A percentile compares a stretch with the other conserved stretches of the same genome.
phyloP scores from a whole-genome alignment of 305 asterid species.

The Solanum hybrid region DNA sequence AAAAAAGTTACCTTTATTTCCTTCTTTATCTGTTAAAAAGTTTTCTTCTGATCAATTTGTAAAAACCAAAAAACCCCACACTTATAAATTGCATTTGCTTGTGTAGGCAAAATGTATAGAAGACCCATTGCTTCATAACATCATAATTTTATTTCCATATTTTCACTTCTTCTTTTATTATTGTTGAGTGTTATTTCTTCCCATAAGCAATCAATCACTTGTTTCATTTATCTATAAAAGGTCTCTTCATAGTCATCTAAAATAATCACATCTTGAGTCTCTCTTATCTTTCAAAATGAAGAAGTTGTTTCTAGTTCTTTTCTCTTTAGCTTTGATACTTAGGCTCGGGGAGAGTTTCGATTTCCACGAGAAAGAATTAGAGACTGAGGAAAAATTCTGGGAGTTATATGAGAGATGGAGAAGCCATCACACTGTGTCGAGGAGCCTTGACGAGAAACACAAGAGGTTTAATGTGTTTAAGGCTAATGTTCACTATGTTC shows the following conservation, averaged over 20 bases:
- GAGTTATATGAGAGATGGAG: slow-evolving; percentile 87
- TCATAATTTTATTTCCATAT: slow-evolving; percentile 9
- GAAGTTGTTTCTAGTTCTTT: slow-evolving; percentile 17
- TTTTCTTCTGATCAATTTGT: neutral
- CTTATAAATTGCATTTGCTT: slow-evolving; percentile 21
- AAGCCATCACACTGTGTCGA: slow-evolving; percentile 73
- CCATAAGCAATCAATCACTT: slow-evolving; percentile 31
- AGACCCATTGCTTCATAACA: slow-evolving; percentile 7
- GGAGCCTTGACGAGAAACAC: slow-evolving; percentile 51
- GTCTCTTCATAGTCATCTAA: slow-evolving; percentile 5
- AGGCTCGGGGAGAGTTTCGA: slow-evolving; percentile 44
- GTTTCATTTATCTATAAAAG: slow-evolving; percentile 30
- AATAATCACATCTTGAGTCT: slow-evolving; percentile 8
- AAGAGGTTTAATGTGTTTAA: slow-evolving; percentile 72
- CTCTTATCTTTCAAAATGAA: slow-evolving; percentile 18
- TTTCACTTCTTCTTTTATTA: slow-evolving; percentile 6
- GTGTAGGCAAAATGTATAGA: slow-evolving; percentile 5
- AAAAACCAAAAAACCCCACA: neutral
- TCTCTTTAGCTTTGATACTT: slow-evolving; percentile 33
- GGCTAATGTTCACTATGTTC: slow-evolving; percentile 53
- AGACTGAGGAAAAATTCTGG: slow-evolving; percentile 66
- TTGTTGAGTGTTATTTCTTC: slow-evolving; percentile 19
- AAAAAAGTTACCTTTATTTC: neutral
- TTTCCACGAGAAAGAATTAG: slow-evolving; percentile 65
- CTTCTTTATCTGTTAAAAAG: neutral